Conservation (phyloP, 768 basidiomycete genomes). For the Chalciporus pseudorubinellus region DNA sequence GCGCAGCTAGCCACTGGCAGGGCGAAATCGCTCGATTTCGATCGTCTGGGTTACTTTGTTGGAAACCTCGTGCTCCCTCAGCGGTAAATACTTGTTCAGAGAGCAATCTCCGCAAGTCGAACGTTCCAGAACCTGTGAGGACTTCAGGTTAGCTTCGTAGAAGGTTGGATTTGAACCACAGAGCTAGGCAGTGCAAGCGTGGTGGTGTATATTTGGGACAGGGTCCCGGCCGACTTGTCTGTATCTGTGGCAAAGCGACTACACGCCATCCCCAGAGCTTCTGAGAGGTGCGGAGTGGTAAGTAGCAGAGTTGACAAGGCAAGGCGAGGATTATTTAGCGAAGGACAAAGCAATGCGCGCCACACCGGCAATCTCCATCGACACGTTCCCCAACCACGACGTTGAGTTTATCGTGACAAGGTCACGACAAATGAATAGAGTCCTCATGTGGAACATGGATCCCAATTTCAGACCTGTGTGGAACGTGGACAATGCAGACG, state of each 20-base stretch:
- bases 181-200: too few species aligned
- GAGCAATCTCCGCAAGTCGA: background rate
- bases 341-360: background rate
- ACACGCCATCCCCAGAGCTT: too few species aligned
- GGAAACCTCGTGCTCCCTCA: background rate
- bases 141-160: background rate
- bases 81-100: background rate
- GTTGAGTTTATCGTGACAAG: conserved; percentile 10
- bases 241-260: too few species aligned
- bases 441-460: conserved; percentile 15
- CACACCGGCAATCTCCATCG: conserved; percentile 14
- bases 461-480: conserved; percentile 17
- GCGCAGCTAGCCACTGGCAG: background rate
- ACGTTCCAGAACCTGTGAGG: too few species aligned
- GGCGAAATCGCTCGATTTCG: background rate
- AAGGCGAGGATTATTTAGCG: background rate
- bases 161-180: background rate
- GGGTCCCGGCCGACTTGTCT: background rate
- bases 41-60: background rate
- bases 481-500: conserved; percentile 22
- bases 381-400: conserved; percentile 10
- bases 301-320: too few species aligned
- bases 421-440: conserved; percentile 10
- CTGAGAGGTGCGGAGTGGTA: too few species aligned
- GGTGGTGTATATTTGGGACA: background rate